These are phyloP conservation scores for Trametes gibbosa DNA, from an alignment of 768 basidiomycete genomes.

Conservation along the genomic window DNA sequence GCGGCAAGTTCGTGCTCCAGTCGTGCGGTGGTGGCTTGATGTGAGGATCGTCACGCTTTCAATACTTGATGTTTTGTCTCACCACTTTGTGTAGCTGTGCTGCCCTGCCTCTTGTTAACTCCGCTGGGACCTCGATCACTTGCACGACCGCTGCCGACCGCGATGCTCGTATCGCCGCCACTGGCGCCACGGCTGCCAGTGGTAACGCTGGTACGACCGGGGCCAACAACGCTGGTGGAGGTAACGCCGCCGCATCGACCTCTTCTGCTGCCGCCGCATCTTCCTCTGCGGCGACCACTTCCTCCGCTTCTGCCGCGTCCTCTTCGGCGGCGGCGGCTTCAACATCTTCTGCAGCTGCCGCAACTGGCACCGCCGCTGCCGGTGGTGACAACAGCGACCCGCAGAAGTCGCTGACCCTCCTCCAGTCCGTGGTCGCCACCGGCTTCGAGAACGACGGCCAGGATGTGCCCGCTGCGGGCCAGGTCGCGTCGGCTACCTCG, in stretches of 20 bases:
- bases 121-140: constrained; percentile 47
- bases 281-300: neutral
- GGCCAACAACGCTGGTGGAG: constrained; percentile 1
- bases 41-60: constrained; percentile 9
- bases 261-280: constrained; percentile 10
- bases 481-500: constrained; percentile 51
- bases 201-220: neutral
- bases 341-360: neutral
- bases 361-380: constrained; percentile 10
- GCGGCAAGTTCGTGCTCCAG: constrained; percentile 36
- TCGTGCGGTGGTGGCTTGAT: constrained; percentile 24
- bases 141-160: constrained; percentile 49
- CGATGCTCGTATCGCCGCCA: constrained; percentile 36
- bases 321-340: neutral
- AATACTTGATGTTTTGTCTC: constrained; percentile 17
- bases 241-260: neutral
- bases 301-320: constrained; percentile 10
- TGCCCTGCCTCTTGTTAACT: constrained; percentile 42
- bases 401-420: constrained; percentile 35
- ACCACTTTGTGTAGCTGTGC: constrained; percentile 47
- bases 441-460: constrained; percentile 53
- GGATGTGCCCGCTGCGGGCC: constrained; percentile 39
- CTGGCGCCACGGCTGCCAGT: constrained; percentile 20
- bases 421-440: constrained; percentile 42
- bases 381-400: constrained; percentile 3